Evolutionary conservation across 1,284 basidiomycete species (phyloP).

Genomic region (Takashimella tepidaria): DNA sequence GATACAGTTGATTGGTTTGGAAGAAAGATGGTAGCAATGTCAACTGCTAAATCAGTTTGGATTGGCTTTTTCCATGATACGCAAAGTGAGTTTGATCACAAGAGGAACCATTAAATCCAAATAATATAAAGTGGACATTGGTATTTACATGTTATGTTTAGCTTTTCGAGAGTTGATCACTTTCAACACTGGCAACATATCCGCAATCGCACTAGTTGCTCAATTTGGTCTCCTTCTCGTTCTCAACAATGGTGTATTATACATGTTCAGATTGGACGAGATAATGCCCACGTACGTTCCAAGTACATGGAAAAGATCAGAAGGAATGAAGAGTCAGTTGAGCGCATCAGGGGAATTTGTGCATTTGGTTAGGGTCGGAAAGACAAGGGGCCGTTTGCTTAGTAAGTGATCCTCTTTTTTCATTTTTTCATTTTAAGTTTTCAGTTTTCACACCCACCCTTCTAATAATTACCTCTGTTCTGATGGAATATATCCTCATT

Average conservation of each 20-base stretch:
- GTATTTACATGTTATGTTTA: no score
- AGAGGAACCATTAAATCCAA: no score
- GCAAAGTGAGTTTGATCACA: conserved; percentile 11
- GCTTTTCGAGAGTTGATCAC: conserved; percentile 29
- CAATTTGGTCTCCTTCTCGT: conserved; percentile 35
- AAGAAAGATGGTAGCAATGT: conserved; percentile 26
- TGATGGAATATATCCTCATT: no score
- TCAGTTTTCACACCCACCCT: no score
- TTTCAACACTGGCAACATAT: conserved; percentile 20
- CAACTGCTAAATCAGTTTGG: conserved; percentile 22
- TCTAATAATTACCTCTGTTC: no score
- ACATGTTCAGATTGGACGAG: conserved; percentile 24
- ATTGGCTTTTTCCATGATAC: conserved; percentile 33
- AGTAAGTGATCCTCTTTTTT: conserved; percentile 14
- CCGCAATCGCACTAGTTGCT: conserved; percentile 20
- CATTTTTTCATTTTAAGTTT: background rate
- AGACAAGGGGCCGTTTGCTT: conserved; percentile 27
- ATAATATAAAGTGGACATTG: no score
- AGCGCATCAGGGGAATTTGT: conserved; percentile 20
- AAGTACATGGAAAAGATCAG: conserved; percentile 23
- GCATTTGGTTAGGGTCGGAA: conserved; percentile 25
- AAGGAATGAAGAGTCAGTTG: conserved; percentile 16
- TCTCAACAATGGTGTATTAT: conserved; percentile 18
- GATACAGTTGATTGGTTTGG: conserved; percentile 31
- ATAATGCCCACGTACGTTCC: conserved; percentile 33